These are phyloP conservation scores for Colletotrichum sp. DNA, from an alignment of 2,329 filamentous ascomycete genomes.

Conservation along the genomic window DNA sequence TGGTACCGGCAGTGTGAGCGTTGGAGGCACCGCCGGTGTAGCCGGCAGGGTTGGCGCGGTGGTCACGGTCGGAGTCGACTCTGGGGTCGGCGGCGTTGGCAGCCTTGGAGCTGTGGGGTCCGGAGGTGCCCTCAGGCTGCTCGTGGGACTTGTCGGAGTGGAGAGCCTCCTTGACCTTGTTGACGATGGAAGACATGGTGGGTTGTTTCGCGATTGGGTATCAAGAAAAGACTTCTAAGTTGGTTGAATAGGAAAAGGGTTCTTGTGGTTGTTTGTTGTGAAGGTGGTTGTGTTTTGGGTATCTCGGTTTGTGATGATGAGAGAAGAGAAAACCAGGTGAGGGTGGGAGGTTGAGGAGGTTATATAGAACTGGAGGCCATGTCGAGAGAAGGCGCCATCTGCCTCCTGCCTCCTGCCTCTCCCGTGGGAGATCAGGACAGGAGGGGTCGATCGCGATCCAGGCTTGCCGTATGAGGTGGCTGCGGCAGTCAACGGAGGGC, in stretches of 20 bases:
- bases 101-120: constrained; percentile 41
- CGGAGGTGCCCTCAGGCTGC: constrained; percentile 23
- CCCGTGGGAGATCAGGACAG: not conserved
- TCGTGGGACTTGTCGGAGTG: constrained; percentile 44
- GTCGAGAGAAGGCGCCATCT: not conserved
- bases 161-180: constrained; percentile 65
- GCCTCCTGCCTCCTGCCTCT: not conserved
- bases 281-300: constrained; percentile 17
- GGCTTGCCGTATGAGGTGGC: not conserved
- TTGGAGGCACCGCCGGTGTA: constrained; percentile 25
- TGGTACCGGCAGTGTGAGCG: constrained; percentile 7
- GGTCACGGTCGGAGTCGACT: constrained; percentile 55
- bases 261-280: constrained; percentile 1
- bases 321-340: not conserved
- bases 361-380: constrained; percentile 12
- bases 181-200: constrained; percentile 62
- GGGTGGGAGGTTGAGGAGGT: constrained; percentile 5
- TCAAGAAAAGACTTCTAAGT: not conserved
- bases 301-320: constrained; percentile 22
- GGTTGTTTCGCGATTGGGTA: constrained; percentile 20
- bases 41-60: constrained; percentile 41
- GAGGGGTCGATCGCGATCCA: constrained; percentile 1
- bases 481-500: not conserved
- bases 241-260: not conserved
- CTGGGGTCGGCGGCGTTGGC: constrained; percentile 56